Evolutionary conservation across 352 stramenopile genomes (phyloP), one percentile per base, ranked within the genome.

Genomic region (Pseudoperonospora humuli): DNA sequence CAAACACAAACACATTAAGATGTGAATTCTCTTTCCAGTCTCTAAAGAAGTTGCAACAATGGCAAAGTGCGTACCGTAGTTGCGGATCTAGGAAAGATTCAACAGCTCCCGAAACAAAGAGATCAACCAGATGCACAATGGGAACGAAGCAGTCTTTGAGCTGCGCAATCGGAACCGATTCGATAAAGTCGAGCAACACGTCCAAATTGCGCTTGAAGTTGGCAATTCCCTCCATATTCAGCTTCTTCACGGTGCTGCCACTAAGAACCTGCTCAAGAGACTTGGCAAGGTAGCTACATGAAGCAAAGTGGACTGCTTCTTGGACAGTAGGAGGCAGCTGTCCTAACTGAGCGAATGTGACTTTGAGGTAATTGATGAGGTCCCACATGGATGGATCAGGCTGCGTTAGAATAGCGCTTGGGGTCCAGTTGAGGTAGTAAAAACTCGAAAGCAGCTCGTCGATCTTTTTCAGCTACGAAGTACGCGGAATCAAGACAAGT

Each of bases 361-460:
- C 74, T 45, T 80, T 79, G n/a, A 90, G 67, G 43, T 90, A 87
- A 54, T 82, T 86, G 62, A 90, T 86, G 10, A 87, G 57, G 44
- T 90, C 78, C 71, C 74, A 86, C 75, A 90, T 85, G 29, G 67
- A 74, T 39, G 75, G 75, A 45, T 90, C 71, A 1, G 78, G 72
- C 33, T 86, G 74, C 0, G 72, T 64, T 6, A 76, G 66, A 4
- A 75, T 52, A 10, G 78, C 63, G 7, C 54, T 64, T 5, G 78
- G 70, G 2, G 61, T 70, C 78, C 78, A 90, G 44, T 90, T 82
- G 33, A 87, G 61, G 47, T 79, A 87, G 51, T 86, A 84, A 35
- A 86, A 84, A 7, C 73, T 77, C 6, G 66, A 75, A 10, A 90
- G 57, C 33, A 90, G 45, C 37, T 86, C 75, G 38, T 90, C 75